Conservation (phyloP, 2,329 filamentous ascomycete genomes). For the Pseudopyricularia cyperi region DNA sequence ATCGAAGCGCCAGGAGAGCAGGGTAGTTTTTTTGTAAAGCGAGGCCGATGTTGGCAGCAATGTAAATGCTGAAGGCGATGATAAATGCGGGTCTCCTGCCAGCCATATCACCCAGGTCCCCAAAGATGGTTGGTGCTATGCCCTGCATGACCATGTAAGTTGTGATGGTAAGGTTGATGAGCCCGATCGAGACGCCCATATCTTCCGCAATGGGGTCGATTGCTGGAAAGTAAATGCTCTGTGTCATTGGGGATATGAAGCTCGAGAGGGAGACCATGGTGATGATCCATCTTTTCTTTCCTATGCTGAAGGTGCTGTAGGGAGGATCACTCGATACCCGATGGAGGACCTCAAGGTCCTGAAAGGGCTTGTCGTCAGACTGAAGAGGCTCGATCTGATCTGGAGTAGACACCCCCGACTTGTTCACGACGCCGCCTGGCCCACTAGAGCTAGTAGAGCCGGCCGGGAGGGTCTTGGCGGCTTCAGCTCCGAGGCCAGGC, state of each 20-base stretch:
- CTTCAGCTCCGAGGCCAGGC: background rate
- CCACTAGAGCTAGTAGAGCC: background rate
- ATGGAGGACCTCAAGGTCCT: slow-evolving; percentile 19
- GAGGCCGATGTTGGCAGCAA: slow-evolving; percentile 45
- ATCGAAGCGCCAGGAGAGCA: slow-evolving; percentile 46
- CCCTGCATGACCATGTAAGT: slow-evolving; percentile 54
- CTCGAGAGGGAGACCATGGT: slow-evolving; percentile 37
- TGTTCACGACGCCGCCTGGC: background rate
- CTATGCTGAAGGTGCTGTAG: slow-evolving; percentile 25
- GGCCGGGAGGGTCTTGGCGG: background rate
- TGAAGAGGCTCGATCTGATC: background rate
- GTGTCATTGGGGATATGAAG: slow-evolving; percentile 44
- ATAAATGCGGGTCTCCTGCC: slow-evolving; percentile 51
- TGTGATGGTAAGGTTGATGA: slow-evolving; percentile 39
- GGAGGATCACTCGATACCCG: slow-evolving; percentile 23
- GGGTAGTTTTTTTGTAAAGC: slow-evolving; percentile 43
- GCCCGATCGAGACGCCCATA: slow-evolving; percentile 21
- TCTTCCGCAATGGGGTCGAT: slow-evolving; percentile 23
- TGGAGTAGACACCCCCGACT: background rate
- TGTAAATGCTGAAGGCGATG: slow-evolving; percentile 41
- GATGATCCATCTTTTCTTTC: slow-evolving; percentile 37
- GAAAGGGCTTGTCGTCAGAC: slow-evolving; percentile 9
- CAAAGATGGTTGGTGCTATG: slow-evolving; percentile 46
- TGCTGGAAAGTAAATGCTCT: slow-evolving; percentile 42
- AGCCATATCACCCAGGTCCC: slow-evolving; percentile 46